A percentile compares a stretch with the other conserved stretches of the same genome.
Evolutionary conservation across 176 grass and related monocot species (phyloP).

Genomic region (Oryza glumipatula): DNA sequence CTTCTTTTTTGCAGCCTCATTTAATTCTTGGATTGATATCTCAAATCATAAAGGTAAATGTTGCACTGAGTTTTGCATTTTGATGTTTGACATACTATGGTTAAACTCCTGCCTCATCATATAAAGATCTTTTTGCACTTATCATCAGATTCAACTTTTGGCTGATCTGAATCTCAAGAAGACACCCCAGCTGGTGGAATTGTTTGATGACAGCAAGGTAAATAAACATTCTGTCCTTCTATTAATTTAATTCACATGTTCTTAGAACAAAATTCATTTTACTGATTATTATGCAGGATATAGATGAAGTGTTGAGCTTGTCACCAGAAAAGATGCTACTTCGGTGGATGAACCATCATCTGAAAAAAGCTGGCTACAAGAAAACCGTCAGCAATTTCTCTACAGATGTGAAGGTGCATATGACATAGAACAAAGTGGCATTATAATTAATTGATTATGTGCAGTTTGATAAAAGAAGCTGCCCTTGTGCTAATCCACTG

Average conservation of each 20-base stretch:
- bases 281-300: conserved; percentile 69
- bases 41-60: conserved; percentile 96
- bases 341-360: conserved; percentile 98
- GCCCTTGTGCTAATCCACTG: conserved; percentile 17
- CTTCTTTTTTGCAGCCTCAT: conserved; percentile 78
- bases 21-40: conserved; percentile 98
- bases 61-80: conserved; percentile 13
- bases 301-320: conserved; percentile 88
- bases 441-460: conserved; percentile 26
- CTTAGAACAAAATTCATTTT: conserved; percentile 28
- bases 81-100: not conserved
- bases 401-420: conserved; percentile 88
- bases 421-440: conserved; percentile 15
- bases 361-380: conserved; percentile 97
- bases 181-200: conserved; percentile 92
- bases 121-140: conserved; percentile 32
- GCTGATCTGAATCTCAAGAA: conserved; percentile 98
- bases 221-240: conserved; percentile 23
- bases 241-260: conserved; percentile 24
- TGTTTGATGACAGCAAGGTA: conserved; percentile 94
- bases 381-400: conserved; percentile 99
- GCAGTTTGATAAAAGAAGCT: conserved; percentile 19
- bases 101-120: conserved; percentile 9
- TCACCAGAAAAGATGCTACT: conserved; percentile 95
- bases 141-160: conserved; percentile 95